Evolutionary conservation across 805 yeast genomes (phyloP), one percentile per base, ranked within the genome.

Genomic region (Schwanniomyces occidentalis): DNA sequence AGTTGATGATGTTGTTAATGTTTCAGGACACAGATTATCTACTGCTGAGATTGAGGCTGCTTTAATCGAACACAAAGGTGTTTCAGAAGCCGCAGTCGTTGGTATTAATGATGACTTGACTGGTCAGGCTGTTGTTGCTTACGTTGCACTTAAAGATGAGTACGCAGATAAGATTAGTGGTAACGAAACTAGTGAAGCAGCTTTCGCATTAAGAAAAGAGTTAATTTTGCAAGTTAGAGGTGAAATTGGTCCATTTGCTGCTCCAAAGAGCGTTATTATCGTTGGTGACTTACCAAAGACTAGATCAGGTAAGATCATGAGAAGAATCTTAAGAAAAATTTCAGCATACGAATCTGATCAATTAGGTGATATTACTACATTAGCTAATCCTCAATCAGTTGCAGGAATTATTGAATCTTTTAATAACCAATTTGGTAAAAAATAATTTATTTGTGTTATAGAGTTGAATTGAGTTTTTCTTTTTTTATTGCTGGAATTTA

Each of bases 21-120:
- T 85, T 26, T 80, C 88, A 22, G 95, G 95, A 38, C 95, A 85
- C 67, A 73, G 95, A 58, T 70, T 85, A 51, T 84, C 93, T n/a
- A 85, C 95, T 30, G 88, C 95, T 23, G 95, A 85, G 63, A 85
- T 85, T 48, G 95, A 85, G 64, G 85, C 90, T 30, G 89, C 91
- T 5, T 67, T 85, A 42, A 72, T 82, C 46, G 91, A 84, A 60
- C 85, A 83, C 61, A 62, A 70, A 16, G 65, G 73, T 30, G 89
- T 85, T 34, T 78, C 83, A 27, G 95, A 85, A 61, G 71, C 82
- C 51, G 95, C 95, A 5, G 95, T 85, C 36, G 89, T 85, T 47
- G 95, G 95, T 34, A 79, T 80, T 62, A 76, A 77, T 41, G 91
- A 85, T 58, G 91, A 85, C 51, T 70, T 85, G 60, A 85, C 95